These are phyloP conservation scores for Amanita polypyramis DNA, from an alignment of 768 basidiomycete species.

Conservation along the genomic window DNA sequence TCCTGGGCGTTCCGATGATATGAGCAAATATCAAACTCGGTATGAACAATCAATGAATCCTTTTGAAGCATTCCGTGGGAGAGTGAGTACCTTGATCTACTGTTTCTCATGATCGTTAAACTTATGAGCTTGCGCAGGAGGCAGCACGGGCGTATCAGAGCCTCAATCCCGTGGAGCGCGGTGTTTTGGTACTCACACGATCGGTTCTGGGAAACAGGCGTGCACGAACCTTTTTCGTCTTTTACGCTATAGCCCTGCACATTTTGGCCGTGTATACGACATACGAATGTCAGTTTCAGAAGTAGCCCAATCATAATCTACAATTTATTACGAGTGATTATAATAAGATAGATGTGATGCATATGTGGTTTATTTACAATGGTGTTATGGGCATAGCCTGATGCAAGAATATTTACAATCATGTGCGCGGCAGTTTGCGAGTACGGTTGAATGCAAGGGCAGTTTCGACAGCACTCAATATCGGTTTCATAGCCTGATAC, in stretches of 20 bases:
- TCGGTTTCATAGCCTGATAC: constrained; percentile 64
- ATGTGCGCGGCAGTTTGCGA: constrained; percentile 22
- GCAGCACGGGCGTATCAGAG: constrained; percentile 88
- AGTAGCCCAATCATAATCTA: constrained; percentile 30
- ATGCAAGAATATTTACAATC: constrained; percentile 6
- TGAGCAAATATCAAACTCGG: constrained; percentile 81
- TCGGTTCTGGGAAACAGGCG: constrained; percentile 83
- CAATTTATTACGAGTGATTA: constrained; percentile 5
- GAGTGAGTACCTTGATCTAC: constrained; percentile 45
- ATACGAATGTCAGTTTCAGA: constrained; percentile 57
- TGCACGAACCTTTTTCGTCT: constrained; percentile 80
- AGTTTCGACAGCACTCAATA: constrained; percentile 62
- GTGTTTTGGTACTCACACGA: constrained; percentile 76
- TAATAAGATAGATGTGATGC: constrained; percentile 11
- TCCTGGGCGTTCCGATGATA: constrained; percentile 44
- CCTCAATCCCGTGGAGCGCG: constrained; percentile 85
- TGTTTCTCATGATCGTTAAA: not conserved
- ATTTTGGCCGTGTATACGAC: constrained; percentile 71
- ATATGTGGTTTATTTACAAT: constrained; percentile 7
- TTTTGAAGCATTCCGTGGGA: constrained; percentile 92
- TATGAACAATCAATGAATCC: constrained; percentile 99
- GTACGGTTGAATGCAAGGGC: constrained; percentile 53
- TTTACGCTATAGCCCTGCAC: constrained; percentile 77
- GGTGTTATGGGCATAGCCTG: constrained; percentile 1
- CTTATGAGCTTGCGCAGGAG: constrained; percentile 44